Evolutionary conservation across 306 rosid species (phyloP), one percentile per base, ranked within the genome.

Genomic region (Malus sieversii): DNA sequence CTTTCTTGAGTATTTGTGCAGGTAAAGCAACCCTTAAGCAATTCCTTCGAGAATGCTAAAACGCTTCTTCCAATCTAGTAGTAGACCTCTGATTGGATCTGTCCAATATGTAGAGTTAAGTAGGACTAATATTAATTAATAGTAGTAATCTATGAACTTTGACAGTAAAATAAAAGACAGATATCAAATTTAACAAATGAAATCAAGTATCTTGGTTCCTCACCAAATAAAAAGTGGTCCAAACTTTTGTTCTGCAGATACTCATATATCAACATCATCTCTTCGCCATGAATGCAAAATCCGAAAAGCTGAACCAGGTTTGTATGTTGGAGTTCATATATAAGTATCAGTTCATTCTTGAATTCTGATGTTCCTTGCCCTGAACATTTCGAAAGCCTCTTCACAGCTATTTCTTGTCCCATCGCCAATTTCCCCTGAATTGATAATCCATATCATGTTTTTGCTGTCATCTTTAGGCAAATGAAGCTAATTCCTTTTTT

Each of bases 401-500:
- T 82, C 13, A 85, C 72, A 0, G 85, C 89, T n/a, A 85, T 60
- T 75, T 82, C 79, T 66, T 55, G 71, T 2, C 71, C 75, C 13
- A 53, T 29, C 30, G 55, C 12, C 15, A 82, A 22, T 35, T 53
- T 46, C 14, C 86, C 86, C 86, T 80, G 19, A 38, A 79, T 9
- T 2, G 32, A 63, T 22, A 13, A 35, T 16, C 14, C 61, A 52
- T 2, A 45, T 38, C 4, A 10, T 40, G 16, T 40, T 48, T 48
- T 13, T 48, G 55, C 8, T 33, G 38, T 33, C 38, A 33, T 33
- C 7, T 33, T 33, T 33, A 33, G 38, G 38, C 8, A 33, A 33
- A 6, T 33, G 38, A 33, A 33, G 38, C 38, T 33, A 33, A 33
- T 33, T 33, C 38, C 40, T 1, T 35, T 6, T 35, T 35, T 35